Conservation (phyloP, 1,139 yeast genomes). For the Lodderomyces margitis region DNA sequence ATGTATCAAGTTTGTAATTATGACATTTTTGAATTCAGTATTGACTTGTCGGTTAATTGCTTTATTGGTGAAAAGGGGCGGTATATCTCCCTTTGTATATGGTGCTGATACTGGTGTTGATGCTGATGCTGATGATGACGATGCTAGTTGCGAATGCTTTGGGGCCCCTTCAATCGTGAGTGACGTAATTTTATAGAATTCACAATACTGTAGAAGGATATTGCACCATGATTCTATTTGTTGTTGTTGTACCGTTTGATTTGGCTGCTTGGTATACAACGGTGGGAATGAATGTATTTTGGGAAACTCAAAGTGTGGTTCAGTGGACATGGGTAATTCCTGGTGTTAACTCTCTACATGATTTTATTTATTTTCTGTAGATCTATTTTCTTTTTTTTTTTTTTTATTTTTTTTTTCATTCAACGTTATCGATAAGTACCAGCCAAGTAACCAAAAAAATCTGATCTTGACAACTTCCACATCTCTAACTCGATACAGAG, state of each 20-base stretch:
- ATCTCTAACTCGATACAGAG: no score
- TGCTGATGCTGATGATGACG: constrained; percentile 17
- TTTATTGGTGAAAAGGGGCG: constrained; percentile 48
- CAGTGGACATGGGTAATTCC: neutral
- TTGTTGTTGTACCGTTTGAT: constrained; percentile 70
- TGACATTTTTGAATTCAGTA: constrained; percentile 51
- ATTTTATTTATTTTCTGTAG: neutral
- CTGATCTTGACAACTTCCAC: neutral
- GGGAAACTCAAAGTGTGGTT: constrained; percentile 48
- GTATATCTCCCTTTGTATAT: constrained; percentile 13
- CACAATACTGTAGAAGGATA: constrained; percentile 55
- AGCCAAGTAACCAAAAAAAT: no score
- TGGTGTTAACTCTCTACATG: no score
- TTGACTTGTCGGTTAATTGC: constrained; percentile 53
- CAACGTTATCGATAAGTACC: no score
- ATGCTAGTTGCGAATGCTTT: constrained; percentile 25
- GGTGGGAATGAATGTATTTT: constrained; percentile 88
- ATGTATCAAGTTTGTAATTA: constrained; percentile 57
- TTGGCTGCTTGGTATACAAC: constrained; percentile 85
- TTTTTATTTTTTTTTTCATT: no score
- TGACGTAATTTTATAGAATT: constrained; percentile 47
- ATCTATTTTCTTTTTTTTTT: neutral
- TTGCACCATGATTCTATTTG: constrained; percentile 57
- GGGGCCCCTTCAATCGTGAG: constrained; percentile 31
- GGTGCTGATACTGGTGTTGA: constrained; percentile 16